Conservation (phyloP, 352 stramenopile genomes). For the Phytopythium montanum region DNA sequence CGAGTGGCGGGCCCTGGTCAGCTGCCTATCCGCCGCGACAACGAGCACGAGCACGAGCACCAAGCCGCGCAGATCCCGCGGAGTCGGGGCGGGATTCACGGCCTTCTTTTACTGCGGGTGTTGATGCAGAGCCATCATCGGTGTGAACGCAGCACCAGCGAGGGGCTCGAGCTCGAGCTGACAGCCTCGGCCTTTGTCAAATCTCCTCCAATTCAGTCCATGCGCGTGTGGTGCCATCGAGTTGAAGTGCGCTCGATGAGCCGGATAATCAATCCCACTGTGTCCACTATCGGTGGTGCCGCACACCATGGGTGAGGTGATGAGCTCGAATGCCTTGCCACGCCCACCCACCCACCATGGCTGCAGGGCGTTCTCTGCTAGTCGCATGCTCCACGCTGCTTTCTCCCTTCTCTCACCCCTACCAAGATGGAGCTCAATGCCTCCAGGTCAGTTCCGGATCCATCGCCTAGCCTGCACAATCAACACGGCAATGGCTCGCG, state of each 20-base stretch:
- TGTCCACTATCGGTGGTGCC: not conserved
- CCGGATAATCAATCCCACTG: not conserved
- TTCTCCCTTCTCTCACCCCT: not conserved
- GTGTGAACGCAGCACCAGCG: too few relatives aligned
- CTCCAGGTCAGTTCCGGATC: not conserved
- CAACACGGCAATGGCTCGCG: not conserved
- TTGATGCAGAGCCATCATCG: too few relatives aligned
- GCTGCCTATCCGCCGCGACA: not conserved
- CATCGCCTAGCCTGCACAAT: not conserved
- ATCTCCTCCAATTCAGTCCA: too few relatives aligned
- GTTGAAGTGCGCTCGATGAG: not conserved
- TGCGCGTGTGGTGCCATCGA: too few relatives aligned
- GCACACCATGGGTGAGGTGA: not conserved
- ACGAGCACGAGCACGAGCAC: not conserved
- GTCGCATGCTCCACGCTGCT: not conserved
- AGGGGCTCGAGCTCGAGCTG: too few relatives aligned
- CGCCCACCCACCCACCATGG: slow-evolving; percentile 2
- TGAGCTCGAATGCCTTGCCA: not conserved
- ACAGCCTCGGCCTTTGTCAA: too few relatives aligned
- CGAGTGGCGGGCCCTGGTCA: not conserved
- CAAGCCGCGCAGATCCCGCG: not conserved
- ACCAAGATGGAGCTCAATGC: not conserved
- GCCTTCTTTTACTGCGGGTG: not conserved
- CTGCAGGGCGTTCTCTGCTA: not conserved
- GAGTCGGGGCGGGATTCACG: not conserved